A percentile compares a stretch with the other conserved stretches of the same genome.
phyloP scores from a whole-genome alignment of 2,329 filamentous ascomycete species.

The Penicillium decumbens region DNA sequence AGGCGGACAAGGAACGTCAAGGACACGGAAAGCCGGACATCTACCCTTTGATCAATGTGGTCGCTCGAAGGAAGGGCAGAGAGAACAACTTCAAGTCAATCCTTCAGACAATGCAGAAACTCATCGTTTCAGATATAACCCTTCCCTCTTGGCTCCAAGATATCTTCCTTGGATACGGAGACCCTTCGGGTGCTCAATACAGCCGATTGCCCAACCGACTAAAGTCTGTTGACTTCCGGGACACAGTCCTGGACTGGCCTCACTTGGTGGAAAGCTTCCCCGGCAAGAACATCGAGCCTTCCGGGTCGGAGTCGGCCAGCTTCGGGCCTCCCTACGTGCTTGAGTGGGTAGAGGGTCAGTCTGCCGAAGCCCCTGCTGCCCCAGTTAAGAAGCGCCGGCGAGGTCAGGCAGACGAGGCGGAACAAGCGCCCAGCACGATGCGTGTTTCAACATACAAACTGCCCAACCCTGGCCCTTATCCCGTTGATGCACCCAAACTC shows the following conservation, averaged over 20 bases:
- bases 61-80: conserved; percentile 74
- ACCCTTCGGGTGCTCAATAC: conserved; percentile 82
- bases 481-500: conserved; percentile 71
- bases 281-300: conserved; percentile 78
- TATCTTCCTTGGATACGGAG: conserved; percentile 94
- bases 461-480: conserved; percentile 84
- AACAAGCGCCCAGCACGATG: conserved; percentile 62
- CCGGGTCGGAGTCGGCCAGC: conserved; percentile 64
- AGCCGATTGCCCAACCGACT: conserved; percentile 74
- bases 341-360: conserved; percentile 56
- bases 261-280: conserved; percentile 86
- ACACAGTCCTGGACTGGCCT: conserved; percentile 94
- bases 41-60: conserved; percentile 78
- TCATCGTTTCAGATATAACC: conserved; percentile 78
- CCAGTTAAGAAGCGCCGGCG: conserved; percentile 82
- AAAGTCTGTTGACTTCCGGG: conserved; percentile 78
- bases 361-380: conserved; percentile 52
- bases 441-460: conserved; percentile 87
- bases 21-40: conserved; percentile 67
- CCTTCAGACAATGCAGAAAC: conserved; percentile 80
- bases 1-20: conserved; percentile 65
- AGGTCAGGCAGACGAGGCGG: conserved; percentile 64
- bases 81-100: conserved; percentile 98
- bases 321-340: conserved; percentile 87
- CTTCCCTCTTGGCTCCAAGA: conserved; percentile 91